Evolutionary conservation across 176 grass and related monocot genomes (phyloP).

Genomic region (Olyra latifolia): DNA sequence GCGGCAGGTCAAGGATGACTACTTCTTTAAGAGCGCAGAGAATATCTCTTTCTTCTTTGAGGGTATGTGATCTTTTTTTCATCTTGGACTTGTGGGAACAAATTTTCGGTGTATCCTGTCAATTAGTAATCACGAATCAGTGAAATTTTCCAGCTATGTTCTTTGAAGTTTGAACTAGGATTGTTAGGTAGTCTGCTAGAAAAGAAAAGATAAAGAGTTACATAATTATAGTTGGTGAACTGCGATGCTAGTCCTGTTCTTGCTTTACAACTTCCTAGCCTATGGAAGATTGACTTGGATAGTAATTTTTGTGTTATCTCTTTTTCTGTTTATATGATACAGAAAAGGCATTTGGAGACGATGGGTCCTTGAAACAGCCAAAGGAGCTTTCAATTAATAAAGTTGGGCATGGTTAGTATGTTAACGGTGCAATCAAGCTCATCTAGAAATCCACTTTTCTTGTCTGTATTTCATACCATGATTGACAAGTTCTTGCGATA

Average conservation of each 20-base stretch:
- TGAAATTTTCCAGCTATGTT: background rate
- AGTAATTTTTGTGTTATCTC: background rate
- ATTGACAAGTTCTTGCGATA: background rate
- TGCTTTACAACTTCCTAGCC: background rate
- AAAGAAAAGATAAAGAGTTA: background rate
- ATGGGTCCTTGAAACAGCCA: slow-evolving; percentile 82
- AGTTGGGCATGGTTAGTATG: slow-evolving; percentile 86
- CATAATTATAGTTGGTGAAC: background rate
- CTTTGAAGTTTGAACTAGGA: background rate
- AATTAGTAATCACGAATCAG: slow-evolving; percentile 9
- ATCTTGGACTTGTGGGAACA: background rate
- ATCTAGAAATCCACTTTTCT: background rate
- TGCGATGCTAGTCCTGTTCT: background rate
- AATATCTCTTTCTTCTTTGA: slow-evolving; percentile 99
- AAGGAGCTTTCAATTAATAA: slow-evolving; percentile 98
- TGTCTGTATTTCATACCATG: background rate
- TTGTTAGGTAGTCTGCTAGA: background rate
- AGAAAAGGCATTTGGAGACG: slow-evolving; percentile 91
- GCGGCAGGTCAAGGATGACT: slow-evolving; percentile 75
- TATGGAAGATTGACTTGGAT: background rate
- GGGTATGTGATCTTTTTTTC: slow-evolving; percentile 46
- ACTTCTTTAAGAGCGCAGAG: slow-evolving; percentile 86
- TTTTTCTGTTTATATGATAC: slow-evolving; percentile 9
- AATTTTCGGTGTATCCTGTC: background rate
- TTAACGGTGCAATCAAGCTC: background rate